Percentiles rank a stretch among this genome's conserved stretches.
Conservation (phyloP, 202 grass and related monocot genomes). For the Panicum hallii region DNA sequence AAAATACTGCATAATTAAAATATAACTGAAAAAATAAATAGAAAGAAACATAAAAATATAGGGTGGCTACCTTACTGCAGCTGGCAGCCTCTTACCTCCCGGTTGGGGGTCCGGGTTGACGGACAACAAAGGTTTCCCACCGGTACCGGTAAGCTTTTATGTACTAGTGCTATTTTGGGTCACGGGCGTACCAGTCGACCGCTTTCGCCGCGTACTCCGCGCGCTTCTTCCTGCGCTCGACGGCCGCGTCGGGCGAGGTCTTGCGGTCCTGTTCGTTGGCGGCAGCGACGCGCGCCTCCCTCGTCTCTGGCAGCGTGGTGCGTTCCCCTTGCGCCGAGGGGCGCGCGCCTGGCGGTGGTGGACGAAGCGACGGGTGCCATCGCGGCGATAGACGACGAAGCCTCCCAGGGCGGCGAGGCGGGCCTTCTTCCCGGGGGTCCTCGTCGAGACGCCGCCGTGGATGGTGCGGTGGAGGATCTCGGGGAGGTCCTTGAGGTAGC, state of each 20-base stretch:
- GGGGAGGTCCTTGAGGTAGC: conserved; percentile 72
- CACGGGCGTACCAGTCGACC: conserved; percentile 52
- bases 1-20: no score
- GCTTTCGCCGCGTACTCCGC: conserved; percentile 52
- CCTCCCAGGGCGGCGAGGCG: background rate
- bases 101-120: no score
- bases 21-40: no score
- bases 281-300: conserved; percentile 48
- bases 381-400: background rate
- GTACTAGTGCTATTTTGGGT: conserved; percentile 54
- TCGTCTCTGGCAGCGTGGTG: conserved; percentile 14
- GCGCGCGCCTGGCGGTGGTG: background rate
- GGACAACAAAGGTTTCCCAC: no score
- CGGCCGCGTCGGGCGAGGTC: conserved; percentile 42
- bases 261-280: conserved; percentile 39
- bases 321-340: background rate
- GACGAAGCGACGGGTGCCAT: background rate
- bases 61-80: no score
- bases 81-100: no score
- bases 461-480: conserved; percentile 70
- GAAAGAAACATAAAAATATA: no score
- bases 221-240: conserved; percentile 43
- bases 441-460: conserved; percentile 36
- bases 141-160: no score
- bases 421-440: conserved; percentile 22